Conservation (phyloP, 202 grass and related monocot genomes). For the Saccharum hybrid region DNA sequence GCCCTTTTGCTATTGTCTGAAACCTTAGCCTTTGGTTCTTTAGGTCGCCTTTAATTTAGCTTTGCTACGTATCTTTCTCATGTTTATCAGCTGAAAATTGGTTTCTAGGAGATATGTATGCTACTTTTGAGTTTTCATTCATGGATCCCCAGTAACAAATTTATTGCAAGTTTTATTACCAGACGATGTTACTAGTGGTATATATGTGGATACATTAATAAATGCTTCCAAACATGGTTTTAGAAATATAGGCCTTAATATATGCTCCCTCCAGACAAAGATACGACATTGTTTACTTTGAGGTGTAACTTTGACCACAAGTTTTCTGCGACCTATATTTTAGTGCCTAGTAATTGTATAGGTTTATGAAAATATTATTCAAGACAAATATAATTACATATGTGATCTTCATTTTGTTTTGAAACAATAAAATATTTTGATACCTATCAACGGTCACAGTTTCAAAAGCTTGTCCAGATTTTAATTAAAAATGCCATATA, state of each 20-base stretch:
- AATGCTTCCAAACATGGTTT: neutral
- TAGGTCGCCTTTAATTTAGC: constrained; percentile 61
- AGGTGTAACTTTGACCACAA: neutral
- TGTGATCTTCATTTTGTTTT: neutral
- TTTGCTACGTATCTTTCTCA: constrained; percentile 39
- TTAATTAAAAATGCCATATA: neutral
- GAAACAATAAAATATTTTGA: neutral
- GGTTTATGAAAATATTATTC: neutral
- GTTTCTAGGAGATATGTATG: neutral
- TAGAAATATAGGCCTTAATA: neutral
- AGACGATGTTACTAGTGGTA: neutral
- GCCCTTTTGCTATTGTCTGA: constrained; percentile 42
- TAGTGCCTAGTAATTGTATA: neutral
- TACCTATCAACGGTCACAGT: neutral
- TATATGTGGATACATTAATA: neutral
- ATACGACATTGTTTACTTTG: neutral
- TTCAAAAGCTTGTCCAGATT: neutral
- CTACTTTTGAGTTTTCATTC: neutral
- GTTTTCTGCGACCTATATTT: neutral
- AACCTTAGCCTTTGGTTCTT: constrained; percentile 57
- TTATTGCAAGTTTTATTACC: neutral
- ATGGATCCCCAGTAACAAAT: neutral
- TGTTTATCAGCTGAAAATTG: constrained; percentile 31
- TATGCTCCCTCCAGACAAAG: too few relatives aligned
- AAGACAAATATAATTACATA: neutral